Evolutionary conservation across 805 yeast genomes (phyloP), one percentile per base, ranked within the genome.

Genomic region (Teunomyces kruisii): DNA sequence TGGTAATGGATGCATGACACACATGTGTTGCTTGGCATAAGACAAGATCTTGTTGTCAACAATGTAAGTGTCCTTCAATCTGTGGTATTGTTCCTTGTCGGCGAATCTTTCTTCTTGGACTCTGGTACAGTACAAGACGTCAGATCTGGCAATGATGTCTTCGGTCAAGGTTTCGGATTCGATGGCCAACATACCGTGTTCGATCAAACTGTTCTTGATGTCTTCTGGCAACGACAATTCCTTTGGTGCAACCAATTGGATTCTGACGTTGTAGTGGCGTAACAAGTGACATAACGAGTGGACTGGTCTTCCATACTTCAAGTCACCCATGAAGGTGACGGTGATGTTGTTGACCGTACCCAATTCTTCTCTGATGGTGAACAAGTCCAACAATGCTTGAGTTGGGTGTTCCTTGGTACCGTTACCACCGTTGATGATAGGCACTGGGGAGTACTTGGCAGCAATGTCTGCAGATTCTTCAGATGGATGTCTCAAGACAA

Each of bases 361-460:
- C 53, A 94, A 77, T 75, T 94, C 99, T 72, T 94, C 99, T 75
- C 99, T 88, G 59, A 94, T 94, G 43, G 99, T 94, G 80, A 92
- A 94, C 69, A 94, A 75, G 67, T 94, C 99, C 62, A 95, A 77
- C 75, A 94, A 88, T 2, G 99, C 99, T 74, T 94, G 99, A 17
- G 98, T 88, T 60, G 99, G 99, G 70, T 94, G 99, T 75, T 94
- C 99, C 68, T 89, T 84, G 43, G 97, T 77, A 31, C 99, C 99
- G 66, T 94, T 94, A 62, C 99, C 99, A 63, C 96, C 99, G 63
- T 94, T 94, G 65, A 94, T 83, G 53, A 95, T 88, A 47, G 99
- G 99, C 56, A 95, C 90, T 45, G 97, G 96, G 17, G 97, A 89
- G 75, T 83, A 94, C 65, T 92, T 90, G 55, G 97, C 95, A 48